Conservation (phyloP, 345 rosid species). For the Anastatica hierochuntica region DNA sequence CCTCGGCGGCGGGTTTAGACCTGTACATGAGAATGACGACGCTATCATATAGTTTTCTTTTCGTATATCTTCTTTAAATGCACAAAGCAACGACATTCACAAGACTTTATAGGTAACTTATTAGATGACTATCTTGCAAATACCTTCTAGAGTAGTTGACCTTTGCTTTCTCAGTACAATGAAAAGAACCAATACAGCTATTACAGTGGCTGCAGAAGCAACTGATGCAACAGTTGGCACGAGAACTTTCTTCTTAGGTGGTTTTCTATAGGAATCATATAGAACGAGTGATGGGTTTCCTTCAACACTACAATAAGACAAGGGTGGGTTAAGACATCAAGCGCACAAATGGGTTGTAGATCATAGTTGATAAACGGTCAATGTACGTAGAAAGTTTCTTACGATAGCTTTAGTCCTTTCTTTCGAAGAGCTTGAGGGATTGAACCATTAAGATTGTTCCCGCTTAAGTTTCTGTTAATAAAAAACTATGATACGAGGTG, state of each 20-base stretch:
- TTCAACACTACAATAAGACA: background rate
- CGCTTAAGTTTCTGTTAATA: constrained; percentile 27
- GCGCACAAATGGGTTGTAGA: background rate
- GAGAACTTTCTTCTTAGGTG: background rate
- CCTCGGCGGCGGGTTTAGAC: no score
- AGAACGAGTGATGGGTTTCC: constrained; percentile 9
- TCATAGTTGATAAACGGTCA: background rate
- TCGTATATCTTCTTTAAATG: no score
- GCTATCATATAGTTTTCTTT: no score
- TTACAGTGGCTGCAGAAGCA: background rate
- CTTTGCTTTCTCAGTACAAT: background rate
- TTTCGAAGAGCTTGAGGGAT: constrained; percentile 25
- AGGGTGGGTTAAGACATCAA: background rate
- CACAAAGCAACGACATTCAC: background rate
- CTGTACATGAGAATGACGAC: no score
- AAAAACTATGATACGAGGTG: no score
- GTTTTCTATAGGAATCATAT: background rate
- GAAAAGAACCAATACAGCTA: background rate
- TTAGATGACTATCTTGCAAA: no score
- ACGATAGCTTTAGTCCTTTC: background rate
- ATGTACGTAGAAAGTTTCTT: background rate
- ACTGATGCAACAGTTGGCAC: constrained; percentile 7
- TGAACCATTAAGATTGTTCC: constrained; percentile 32
- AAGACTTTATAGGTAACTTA: no score
- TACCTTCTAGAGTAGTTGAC: background rate